Evolutionary conservation across 768 basidiomycete genomes (phyloP).

Genomic region (Mycena olivaceomarginata): DNA sequence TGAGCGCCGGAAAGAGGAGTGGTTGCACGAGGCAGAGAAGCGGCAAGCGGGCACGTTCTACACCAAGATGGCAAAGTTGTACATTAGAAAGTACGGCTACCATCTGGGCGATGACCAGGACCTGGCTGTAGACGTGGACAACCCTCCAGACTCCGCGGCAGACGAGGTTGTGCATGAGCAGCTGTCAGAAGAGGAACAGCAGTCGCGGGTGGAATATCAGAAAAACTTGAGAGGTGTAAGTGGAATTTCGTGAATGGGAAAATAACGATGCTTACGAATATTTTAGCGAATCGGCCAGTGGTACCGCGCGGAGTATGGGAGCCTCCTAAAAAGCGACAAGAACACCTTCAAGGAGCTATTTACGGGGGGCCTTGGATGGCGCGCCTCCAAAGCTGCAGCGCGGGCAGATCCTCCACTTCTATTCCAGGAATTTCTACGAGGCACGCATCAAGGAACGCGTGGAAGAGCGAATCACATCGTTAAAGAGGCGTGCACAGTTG

Average conservation of each 20-base stretch:
- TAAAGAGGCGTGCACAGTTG: neutral
- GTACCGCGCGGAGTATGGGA: neutral
- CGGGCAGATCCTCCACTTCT: neutral
- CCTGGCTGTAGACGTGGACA: neutral
- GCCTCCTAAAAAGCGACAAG: conserved; percentile 10
- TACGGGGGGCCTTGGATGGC: neutral
- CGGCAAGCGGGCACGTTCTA: neutral
- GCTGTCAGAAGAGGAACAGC: neutral
- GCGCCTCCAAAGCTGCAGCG: neutral
- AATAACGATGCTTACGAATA: no score
- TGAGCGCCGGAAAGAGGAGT: neutral
- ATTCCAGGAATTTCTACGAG: neutral
- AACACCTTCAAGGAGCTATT: neutral
- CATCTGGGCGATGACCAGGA: neutral
- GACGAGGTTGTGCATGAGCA: neutral
- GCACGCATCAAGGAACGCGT: neutral
- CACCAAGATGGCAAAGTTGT: neutral
- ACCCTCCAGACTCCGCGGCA: neutral
- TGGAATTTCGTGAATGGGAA: no score
- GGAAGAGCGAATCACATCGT: neutral
- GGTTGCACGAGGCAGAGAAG: neutral
- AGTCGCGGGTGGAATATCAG: neutral
- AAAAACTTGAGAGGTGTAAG: conserved; percentile 1
- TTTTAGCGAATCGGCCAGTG: neutral
- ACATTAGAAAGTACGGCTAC: neutral